Base-by-base conservation (phyloP, 805 yeast species). In the Maudiozyma pseudohumilis region DNA sequence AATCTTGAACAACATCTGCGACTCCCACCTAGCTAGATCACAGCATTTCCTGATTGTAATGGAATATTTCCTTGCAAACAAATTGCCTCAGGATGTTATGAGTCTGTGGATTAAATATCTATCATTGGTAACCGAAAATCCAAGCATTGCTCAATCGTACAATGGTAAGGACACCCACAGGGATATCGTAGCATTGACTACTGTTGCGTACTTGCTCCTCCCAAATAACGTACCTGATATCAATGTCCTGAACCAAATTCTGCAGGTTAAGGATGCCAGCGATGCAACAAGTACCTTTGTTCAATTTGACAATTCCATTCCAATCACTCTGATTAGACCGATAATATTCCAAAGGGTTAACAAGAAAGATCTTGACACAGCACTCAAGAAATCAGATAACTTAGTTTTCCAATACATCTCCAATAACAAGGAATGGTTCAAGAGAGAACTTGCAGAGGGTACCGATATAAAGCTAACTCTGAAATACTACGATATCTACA, bases 41-140 rank as follows among this genome's bases (percentile, higher is more conserved):
- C 42, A 49, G 21, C 61, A 57, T 44, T 57, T 56, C 28, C 46
- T 44, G 20, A 40, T 50, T 4, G 50, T 57, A 1, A 41, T 55
- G 42, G 45, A 43, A 31, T 33, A 50, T 24, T 44, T 50, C 17
- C 25, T 57, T 13, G n/a, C 19, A 2, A 31, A 46, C 6, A 45
- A 41, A 6, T 35, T 39, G 19, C 47, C 48, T 9, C 51, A 55
- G 34, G 61, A 56, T 34, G 59, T 48, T 2, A 44, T 57, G 37
- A 53, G 54, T 3, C 39, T 56, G n/a, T 57, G 60, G 60, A 50
- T 57, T 4, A 55, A 48, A 32, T 57, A 47, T 38, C 39, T 57
- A 26, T 52, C 52, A 24, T 39, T 35, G 3, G 35, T 45, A 6
- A 42, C 45, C 5, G 43, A 42, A 21, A 51, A 46, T 34, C 46